Base-by-base conservation (phyloP, 139 green algal genomes). In the Deuterostichococcus epilithicus region DNA sequence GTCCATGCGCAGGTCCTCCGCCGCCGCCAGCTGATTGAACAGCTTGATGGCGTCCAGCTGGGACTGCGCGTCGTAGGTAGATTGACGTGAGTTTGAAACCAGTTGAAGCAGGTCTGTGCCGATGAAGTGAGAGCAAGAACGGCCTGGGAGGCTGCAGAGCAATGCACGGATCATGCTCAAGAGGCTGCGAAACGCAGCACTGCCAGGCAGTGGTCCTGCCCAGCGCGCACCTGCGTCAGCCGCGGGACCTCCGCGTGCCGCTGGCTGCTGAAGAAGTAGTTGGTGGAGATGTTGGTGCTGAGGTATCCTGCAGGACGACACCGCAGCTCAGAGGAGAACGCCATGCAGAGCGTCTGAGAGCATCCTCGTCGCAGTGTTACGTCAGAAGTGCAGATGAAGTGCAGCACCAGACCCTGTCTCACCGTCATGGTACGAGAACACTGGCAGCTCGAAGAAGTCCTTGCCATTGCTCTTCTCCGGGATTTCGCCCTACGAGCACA, bases 21-120 rank as follows among this genome's bases (percentile, higher is more conserved):
- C 75, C 23, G 37, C 45, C 5, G 88, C 86, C 44, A 89, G 74
- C 68, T 84, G 67, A 34, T 88, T 82, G 67, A 90, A 87, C 68
- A 83, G 67, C 34, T 88, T 82, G 67, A 90, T 86, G 39, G 84
- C 59, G 38, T 73, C 42, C 71, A 88, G 74, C 35, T 83, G 83
- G 39, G 79, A 73, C 47, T 80, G 26, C 76, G n/a, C n/a, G n/a
- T n/a, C n/a, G n/a, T n/a, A n/a, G n/a, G n/a, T n/a, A n/a, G n/a
- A n/a, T n/a, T n/a, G n/a, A n/a, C n/a, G n/a, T n/a, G n/a, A n/a
- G n/a, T n/a, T n/a, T n/a, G n/a, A n/a, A n/a, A n/a, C n/a, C n/a
- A n/a, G n/a, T n/a, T n/a, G n/a, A n/a, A n/a, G n/a, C n/a, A n/a
- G n/a, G n/a, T n/a, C n/a, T n/a, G n/a, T n/a, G n/a, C n/a, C n/a